Evolutionary conservation across 352 stramenopile species (phyloP).

Genomic region (Thraustotheca clavata): DNA sequence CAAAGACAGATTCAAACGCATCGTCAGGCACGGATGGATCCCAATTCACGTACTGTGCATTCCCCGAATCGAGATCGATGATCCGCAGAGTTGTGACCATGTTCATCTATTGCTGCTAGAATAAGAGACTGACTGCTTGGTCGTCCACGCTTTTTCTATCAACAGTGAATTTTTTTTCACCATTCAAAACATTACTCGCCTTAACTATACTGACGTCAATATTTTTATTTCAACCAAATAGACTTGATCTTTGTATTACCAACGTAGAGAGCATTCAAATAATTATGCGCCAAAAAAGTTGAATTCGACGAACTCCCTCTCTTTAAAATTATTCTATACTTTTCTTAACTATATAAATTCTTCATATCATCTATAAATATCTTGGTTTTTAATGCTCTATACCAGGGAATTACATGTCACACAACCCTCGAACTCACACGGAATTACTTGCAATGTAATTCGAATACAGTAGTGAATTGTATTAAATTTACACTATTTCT

Average conservation of each 20-base stretch:
- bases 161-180: neutral
- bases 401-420: neutral
- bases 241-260: neutral
- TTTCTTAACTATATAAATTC: neutral
- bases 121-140: neutral
- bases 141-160: too few relatives aligned
- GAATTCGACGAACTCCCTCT: neutral
- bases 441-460: slow-evolving; percentile 2
- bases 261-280: neutral
- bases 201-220: neutral
- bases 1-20: slow-evolving; percentile 70
- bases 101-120: neutral
- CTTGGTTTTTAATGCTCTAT: neutral
- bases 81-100: slow-evolving; percentile 31
- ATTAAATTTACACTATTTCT: too few relatives aligned
- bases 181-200: neutral
- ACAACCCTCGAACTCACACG: neutral
- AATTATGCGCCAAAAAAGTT: neutral
- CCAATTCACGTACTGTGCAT: slow-evolving; percentile 62
- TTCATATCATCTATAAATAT: neutral
- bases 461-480: neutral
- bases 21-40: slow-evolving; percentile 72
- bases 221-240: neutral
- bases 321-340: neutral
- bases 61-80: slow-evolving; percentile 80